Evolutionary conservation across 2,329 filamentous ascomycete genomes (phyloP).

Genomic region (Monilinia fructigena): DNA sequence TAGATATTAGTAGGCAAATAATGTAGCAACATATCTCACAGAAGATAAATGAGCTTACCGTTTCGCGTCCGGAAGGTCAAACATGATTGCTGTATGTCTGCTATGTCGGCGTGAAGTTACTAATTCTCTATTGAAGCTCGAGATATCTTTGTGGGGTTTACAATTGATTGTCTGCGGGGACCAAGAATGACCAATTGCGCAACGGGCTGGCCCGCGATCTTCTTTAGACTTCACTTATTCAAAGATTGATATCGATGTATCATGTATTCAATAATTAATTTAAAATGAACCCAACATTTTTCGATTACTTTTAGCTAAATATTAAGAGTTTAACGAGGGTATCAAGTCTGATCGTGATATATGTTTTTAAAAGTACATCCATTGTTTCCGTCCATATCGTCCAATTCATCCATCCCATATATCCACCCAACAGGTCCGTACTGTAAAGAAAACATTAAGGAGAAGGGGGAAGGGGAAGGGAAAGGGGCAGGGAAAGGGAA

Average conservation of each 20-base stretch:
- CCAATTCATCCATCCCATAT: conserved; percentile 6
- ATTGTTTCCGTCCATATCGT: conserved; percentile 5
- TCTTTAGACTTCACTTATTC: neutral
- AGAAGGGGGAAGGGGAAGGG: neutral
- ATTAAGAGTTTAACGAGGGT: conserved; percentile 9
- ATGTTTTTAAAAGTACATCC: conserved; percentile 22
- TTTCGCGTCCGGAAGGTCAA: conserved; percentile 53
- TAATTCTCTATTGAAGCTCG: neutral
- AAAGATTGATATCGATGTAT: neutral
- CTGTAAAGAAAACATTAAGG: conserved; percentile 5
- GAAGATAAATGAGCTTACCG: conserved; percentile 42
- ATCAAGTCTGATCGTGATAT: conserved; percentile 12
- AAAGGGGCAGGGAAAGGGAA: neutral
- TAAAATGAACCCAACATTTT: neutral
- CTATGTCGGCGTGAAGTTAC: conserved; percentile 7
- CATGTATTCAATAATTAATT: neutral
- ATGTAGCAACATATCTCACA: neutral
- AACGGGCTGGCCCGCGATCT: conserved; percentile 17
- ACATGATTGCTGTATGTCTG: conserved; percentile 43
- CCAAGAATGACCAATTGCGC: conserved; percentile 16
- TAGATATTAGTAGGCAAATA: conserved; percentile 18
- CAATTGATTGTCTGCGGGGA: conserved; percentile 11
- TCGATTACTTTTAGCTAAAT: neutral
- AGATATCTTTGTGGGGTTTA: conserved; percentile 19
- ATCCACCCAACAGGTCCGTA: neutral